These are phyloP conservation scores for Penicillium turbatum DNA, from an alignment of 495 filamentous ascomycete genomes.

Conservation along the genomic window DNA sequence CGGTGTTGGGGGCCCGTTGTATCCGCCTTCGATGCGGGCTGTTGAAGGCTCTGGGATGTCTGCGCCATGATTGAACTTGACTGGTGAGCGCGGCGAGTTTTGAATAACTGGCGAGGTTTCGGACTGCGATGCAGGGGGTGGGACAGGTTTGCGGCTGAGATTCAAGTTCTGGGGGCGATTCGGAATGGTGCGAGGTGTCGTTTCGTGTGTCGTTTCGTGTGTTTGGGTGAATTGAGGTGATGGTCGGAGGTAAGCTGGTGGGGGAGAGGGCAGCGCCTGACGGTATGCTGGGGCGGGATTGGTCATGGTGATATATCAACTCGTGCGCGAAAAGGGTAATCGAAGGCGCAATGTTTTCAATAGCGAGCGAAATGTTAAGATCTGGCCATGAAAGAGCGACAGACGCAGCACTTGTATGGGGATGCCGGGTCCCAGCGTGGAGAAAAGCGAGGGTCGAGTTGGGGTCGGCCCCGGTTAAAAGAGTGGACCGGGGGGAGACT, in stretches of 20 bases:
- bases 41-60: conserved; percentile 32
- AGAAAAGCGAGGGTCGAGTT: neutral
- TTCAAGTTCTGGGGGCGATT: conserved; percentile 19
- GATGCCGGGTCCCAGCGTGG: neutral
- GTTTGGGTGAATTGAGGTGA: conserved; percentile 31
- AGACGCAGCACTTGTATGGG: neutral
- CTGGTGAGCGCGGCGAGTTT: conserved; percentile 37
- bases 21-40: conserved; percentile 29
- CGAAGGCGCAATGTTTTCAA: neutral
- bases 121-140: conserved; percentile 8
- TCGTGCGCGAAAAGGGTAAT: neutral
- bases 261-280: conserved; percentile 37
- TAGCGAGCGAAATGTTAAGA: neutral
- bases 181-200: conserved; percentile 24
- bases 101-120: conserved; percentile 28
- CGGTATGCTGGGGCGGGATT: conserved; percentile 26
- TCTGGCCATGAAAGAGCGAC: neutral
- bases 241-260: conserved; percentile 41
- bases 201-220: conserved; percentile 21
- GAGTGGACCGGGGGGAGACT: conserved; percentile 3
- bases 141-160: conserved; percentile 27
- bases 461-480: neutral
- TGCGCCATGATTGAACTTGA: conserved; percentile 35
- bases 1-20: conserved; percentile 23
- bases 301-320: conserved; percentile 27